Evolutionary conservation across 1,139 yeast genomes (phyloP), one percentile per base, ranked within the genome.

Genomic region (Candida sp.): DNA sequence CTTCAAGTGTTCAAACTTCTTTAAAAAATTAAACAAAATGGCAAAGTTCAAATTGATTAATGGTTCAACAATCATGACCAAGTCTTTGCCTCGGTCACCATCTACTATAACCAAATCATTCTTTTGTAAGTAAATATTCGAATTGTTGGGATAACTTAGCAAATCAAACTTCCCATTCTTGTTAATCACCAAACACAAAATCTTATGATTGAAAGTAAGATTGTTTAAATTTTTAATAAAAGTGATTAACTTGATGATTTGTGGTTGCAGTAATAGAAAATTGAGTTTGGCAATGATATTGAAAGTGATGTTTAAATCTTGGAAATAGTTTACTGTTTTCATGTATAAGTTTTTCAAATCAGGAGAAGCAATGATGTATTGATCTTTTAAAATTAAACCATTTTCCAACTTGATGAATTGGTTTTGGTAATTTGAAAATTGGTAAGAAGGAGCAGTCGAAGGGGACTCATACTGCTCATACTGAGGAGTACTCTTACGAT

Each of bases 1-100:
- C 59, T 87, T 87, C 49, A 84, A 73, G 60, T 87, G 95, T 55
- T 87, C 87, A 55, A 84, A 78, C 60, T 86, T 85, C 61, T 84
- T 85, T 57, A 86, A 66, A 55, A 87, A 85, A 62, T 90, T 90
- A 59, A 93, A 79, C 49, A 87, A 75, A 33, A 88, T 80, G 1
- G 95, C 97, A 55, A 70, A 64, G 46, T 72, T 67, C 46, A 73
- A 62, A 49, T 63, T 66, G 21, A 72, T 68, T 48, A 71, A 58
- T 1, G 79, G 78, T 43, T 72, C 75, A 41, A 72, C 60, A 45
- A 74, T 70, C 78, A 73, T 72, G n/a, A 72, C 79, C 48, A 73
- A 58, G 52, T 74, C 79, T 49, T 73, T 73, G 6, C 79, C 79
- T 47, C 79, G 61, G 53, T 74, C 79, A 27, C 79, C 79, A 56